Base-by-base conservation (phyloP, 2,329 filamentous ascomycete genomes). In the Ophiostoma sp. region DNA sequence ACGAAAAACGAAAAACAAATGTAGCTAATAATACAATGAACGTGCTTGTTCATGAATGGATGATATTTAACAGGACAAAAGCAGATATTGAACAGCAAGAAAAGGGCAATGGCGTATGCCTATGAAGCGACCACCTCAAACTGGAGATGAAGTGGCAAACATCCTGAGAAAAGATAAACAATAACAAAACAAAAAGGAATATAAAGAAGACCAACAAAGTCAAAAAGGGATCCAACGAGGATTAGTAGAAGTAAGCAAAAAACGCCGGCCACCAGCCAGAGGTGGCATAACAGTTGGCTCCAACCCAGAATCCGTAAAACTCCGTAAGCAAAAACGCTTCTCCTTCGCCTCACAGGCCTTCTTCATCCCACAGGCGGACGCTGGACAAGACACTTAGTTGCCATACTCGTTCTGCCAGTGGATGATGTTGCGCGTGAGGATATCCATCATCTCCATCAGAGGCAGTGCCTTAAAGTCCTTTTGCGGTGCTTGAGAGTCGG, bases 371-470 rank as follows among this genome's bases (percentile, higher is more conserved):
- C 57, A 13, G 4, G n/a, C 15, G 3, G 27, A 23, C 6, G 57
- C 15, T 35, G 11, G 57, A n/a, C 7, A 35, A 57, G 52, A 10
- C 10, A 7, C 52, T 75, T 67, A 77, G 17, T 65, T 69, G 71
- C 81, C 78, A 75, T 86, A 93, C 76, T 91, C 86, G 73, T 90
- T 89, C 80, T 96, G 92, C 92, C 92, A 96, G 76, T 91, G 90
- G 74, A 94, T 86, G 76, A 96, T 84, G 77, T 93, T 89, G 72
- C 90, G 85, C 72, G 90, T 94, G 77, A 96, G 80, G 75, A 88
- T 85, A 78, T 96, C 93, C 92, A 96, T 96, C 92, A 96, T 96
- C 79, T 96, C 92, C 73, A 92, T 83, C 74, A 90, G 93, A 71
- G 83, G 91, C 73, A 97, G 82, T 10, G 90, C 86, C 74, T 89